Evolutionary conservation across 306 rosid genomes (phyloP), one percentile per base, ranked within the genome.

Genomic region (Medicago lupulina): DNA sequence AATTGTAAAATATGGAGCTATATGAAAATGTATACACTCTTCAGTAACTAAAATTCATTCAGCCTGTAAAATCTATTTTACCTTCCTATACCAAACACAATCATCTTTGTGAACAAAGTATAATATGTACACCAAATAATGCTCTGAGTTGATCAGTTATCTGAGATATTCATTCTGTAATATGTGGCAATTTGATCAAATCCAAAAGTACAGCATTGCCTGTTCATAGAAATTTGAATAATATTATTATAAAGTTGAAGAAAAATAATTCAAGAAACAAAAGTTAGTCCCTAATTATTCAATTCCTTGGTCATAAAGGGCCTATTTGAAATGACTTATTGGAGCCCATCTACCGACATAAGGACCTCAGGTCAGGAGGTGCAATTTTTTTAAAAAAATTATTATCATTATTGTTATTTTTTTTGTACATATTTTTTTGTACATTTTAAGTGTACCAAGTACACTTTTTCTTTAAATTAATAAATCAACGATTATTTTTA

Each of bases 141-240:
- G 84, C 61, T 39, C 61, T 39, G 25, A 81, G 76, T 34, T 70
- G 50, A 43, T 46, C 66, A 68, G 75, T 65, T 76, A 17, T 59
- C 9, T 70, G 74, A 78, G 74, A 78, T 17, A 54, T 18, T 51
- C 79, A 23, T 76, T 50, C 58, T 55, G 67, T 44, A 78, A 54
- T 81, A 13, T 21, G 15, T 58, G 8, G 63, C 11, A 38, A 80
- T 75, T 78, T 40, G 55, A 77, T 95, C 83, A 92, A 38, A 90
- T 50, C 99, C 99, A 96, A 77, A 89, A 96, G 83, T 90, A 82
- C 49, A 86, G 86, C 99, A 96, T 88, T 84, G 98, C 99, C 98
- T 96, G 94, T 83, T 65, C 89, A 88, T 21, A 66, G 53, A 84
- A 84, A 75, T 31, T 69, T 73, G 15, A 43, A 76, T 55, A 39